Base-by-base conservation (phyloP, 2,329 filamentous ascomycete genomes). In the Tympanopsis confertula region DNA sequence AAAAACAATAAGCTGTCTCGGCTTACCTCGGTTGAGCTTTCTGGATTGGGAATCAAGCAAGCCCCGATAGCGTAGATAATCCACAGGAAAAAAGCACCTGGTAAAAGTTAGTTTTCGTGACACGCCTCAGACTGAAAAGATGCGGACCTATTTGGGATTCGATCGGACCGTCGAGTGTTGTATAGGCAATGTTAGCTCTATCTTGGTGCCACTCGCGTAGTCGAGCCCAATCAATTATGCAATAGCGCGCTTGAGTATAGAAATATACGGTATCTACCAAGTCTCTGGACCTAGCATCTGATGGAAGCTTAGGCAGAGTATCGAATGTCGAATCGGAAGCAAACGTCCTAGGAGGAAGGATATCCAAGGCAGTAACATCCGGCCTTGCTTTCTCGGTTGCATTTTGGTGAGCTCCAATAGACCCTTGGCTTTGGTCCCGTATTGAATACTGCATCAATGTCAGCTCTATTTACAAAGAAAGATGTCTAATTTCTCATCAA, bases 191-290 rank as follows among this genome's bases (percentile, higher is more conserved):
- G 2, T 19, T 14, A 3, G 41, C 44, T 18, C 45, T 37, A 22
- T 44, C 37, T 37, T 37, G 39, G 35, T 47, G 45, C 45, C 44
- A 47, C 29, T 43, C 44, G 14, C 45, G 41, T 10, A 47, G 19
- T 26, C 41, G 42, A 20, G 35, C 20, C 45, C 45, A 47, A 32
- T 47, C 45, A 18, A 45, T 41, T n/a, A 47, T 43, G 17, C 44
- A 47, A 24, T 46, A 47, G 3, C 45, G 42, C 26, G 45, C 42
- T 38, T 47, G 45, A 12, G 42, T 46, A 18, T 47, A 47, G 13
- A 45, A 42, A 35, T 46, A 47, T 5, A 42, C 45, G 2, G 45
- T 41, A 19, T 44, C 45, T 10, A 47, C 38, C n/a, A 47, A 39
- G 4, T 20, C 19, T 28, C 33, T 38, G 10, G 43, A 41, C 4